Evolutionary conservation across 768 basidiomycete species (phyloP).

Genomic region (Amanita inopinata): DNA sequence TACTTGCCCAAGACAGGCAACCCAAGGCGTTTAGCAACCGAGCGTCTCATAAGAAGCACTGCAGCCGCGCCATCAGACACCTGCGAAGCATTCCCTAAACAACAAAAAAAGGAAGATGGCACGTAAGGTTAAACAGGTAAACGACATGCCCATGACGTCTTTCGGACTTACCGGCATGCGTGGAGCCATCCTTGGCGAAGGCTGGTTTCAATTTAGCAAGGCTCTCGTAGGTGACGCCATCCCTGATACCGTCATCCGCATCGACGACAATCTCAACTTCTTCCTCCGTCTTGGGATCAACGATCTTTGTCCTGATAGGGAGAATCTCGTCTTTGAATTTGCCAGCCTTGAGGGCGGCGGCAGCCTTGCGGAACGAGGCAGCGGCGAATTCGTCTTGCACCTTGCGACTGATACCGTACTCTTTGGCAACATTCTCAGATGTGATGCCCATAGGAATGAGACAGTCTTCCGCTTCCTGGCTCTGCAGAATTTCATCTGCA

Average conservation of each 20-base stretch:
- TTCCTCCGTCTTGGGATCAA: slow-evolving; percentile 69
- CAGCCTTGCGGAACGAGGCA: slow-evolving; percentile 76
- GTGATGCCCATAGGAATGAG: slow-evolving; percentile 88
- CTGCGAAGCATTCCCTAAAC: slow-evolving; percentile 68
- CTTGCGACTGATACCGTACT: slow-evolving; percentile 64
- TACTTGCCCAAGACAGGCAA: slow-evolving; percentile 87
- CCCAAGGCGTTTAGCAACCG: slow-evolving; percentile 70
- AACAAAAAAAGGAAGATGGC: slow-evolving; percentile 2
- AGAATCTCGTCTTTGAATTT: slow-evolving; percentile 80
- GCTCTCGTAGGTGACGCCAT: slow-evolving; percentile 72
- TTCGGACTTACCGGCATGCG: slow-evolving; percentile 51
- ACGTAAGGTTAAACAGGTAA: too few relatives aligned
- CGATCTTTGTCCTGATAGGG: slow-evolving; percentile 60
- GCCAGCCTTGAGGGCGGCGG: slow-evolving; percentile 69
- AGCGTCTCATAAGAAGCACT: slow-evolving; percentile 73
- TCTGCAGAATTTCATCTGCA: slow-evolving; percentile 56
- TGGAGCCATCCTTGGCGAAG: slow-evolving; percentile 65
- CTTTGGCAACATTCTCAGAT: slow-evolving; percentile 83
- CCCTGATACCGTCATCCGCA: slow-evolving; percentile 77
- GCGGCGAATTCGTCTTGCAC: slow-evolving; percentile 84
- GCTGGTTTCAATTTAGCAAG: slow-evolving; percentile 80
- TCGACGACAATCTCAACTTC: slow-evolving; percentile 62
- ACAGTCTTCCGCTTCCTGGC: slow-evolving; percentile 70
- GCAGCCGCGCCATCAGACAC: slow-evolving; percentile 91
- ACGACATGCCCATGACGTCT: background rate